Base-by-base conservation (phyloP, 495 filamentous ascomycete genomes). In the Echria macrotheca region DNA sequence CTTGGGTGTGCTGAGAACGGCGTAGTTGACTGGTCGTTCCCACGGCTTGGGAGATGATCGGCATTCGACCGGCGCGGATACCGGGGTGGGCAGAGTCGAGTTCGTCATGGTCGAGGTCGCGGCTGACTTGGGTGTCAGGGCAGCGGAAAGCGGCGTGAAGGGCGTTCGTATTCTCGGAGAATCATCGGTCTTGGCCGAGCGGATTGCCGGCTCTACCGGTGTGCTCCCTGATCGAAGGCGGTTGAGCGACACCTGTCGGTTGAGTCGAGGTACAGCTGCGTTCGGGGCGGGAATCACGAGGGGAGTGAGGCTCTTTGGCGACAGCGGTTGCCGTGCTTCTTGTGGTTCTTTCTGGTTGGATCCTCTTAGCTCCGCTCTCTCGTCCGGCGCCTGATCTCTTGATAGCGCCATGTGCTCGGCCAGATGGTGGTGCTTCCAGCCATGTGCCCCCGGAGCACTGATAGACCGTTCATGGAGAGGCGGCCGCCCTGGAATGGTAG, bases 401-500 rank as follows among this genome's bases (percentile, higher is more conserved):
- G 64, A 57, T 10, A 55, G 45, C 1, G 56, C 37, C 49, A 67
- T 60, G 46, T 44, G 52, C 31, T 79, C 74, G 7, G 58, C 63
- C 23, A 74, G 61, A 5, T 69, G 62, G 44, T 70, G 66, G 29
- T 68, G 63, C 37, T 72, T 70, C 73, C 74, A 76, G 35, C 64
- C 68, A 42, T 58, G 61, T 25, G 11, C 46, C 12, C 70, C 78
- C 22, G 83, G 82, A 29, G 81, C 78, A 61, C 81, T 85, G 52
- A 75, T 78, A 28, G 82, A 85, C 53, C 83, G 72, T 64, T 84
- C 81, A 61, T 85, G 81, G 21, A 84, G 59, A 12, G 83, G 74
- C 43, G 79, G 81, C 25, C 81, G 77, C 23, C 82, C 85, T 25
- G 85, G 85, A 48, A 89, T 85, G 21, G 85, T 87, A 52, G 85